Conservation (phyloP, 192 early-diverging fungal species). For the Rhizophagus sp. region DNA sequence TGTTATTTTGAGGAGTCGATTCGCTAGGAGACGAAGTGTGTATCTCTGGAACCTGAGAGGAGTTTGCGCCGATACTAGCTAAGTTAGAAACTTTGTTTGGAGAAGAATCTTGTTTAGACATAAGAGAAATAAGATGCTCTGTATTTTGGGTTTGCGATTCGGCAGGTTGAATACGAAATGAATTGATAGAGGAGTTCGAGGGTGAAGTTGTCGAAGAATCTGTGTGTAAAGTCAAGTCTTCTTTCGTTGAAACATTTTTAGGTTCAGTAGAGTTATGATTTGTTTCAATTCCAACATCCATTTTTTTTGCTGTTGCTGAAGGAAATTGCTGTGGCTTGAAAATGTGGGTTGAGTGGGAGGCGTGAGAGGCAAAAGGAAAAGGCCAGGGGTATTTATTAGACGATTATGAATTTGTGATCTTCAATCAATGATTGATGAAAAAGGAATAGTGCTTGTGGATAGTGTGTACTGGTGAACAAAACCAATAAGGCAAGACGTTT, state of each 20-base stretch:
- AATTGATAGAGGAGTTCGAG: neutral
- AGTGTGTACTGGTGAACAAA: neutral
- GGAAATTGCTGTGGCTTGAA: neutral
- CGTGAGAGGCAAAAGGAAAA: neutral
- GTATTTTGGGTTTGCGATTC: too few species aligned
- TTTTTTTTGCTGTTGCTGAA: neutral
- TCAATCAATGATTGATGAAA: neutral
- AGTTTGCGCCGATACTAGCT: neutral
- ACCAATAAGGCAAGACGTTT: neutral
- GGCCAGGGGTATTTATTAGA: neutral
- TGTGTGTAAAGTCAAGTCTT: neutral
- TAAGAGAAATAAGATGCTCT: neutral
- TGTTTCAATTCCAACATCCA: neutral
- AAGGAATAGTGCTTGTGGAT: neutral
- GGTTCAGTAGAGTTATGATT: neutral
- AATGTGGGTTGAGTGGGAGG: neutral
- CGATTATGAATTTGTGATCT: too few species aligned
- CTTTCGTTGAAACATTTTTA: neutral
- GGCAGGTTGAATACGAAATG: too few species aligned
- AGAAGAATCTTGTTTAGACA: neutral
- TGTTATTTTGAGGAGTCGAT: neutral
- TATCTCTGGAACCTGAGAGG: neutral
- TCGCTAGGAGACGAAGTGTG: neutral
- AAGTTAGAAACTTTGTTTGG: neutral
- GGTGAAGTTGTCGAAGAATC: neutral